Percentiles rank a stretch among this genome's conserved stretches.
These are phyloP conservation scores for Diaporthe amygdali DNA, from an alignment of 2,329 filamentous ascomycete genomes.

Conservation along the genomic window DNA sequence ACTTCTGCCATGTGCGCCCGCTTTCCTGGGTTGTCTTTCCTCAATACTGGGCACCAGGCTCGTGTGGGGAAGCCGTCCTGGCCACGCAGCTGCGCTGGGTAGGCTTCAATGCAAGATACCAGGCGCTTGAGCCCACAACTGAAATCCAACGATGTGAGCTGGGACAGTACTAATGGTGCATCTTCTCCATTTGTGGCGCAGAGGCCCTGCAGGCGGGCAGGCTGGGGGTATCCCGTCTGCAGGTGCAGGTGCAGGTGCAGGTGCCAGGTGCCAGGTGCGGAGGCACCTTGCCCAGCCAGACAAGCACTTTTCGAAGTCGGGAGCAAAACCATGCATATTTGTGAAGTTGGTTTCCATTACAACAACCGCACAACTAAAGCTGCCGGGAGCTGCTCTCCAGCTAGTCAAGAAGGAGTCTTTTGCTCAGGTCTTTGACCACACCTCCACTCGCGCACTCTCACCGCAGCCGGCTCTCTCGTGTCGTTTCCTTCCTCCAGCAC, in stretches of 20 bases:
- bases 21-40: not conserved
- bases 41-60: not conserved
- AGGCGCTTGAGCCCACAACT: slow-evolving; percentile 9
- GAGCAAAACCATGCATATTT: slow-evolving; percentile 22
- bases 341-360: not conserved
- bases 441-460: not conserved
- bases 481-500: not conserved
- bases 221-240: slow-evolving; percentile 21
- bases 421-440: not conserved
- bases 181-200: slow-evolving; percentile 22
- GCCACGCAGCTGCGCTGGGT: not conserved
- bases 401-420: not conserved
- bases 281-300: slow-evolving; percentile 20
- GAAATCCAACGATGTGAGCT: slow-evolving; percentile 12
- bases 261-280: slow-evolving; percentile 12
- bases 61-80: slow-evolving; percentile 3
- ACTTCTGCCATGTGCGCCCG: not conserved
- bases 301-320: slow-evolving; percentile 15
- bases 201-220: slow-evolving; percentile 24
- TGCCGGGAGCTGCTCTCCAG: not conserved
- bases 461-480: not conserved
- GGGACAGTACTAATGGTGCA: slow-evolving; percentile 2
- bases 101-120: slow-evolving; percentile 22
- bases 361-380: not conserved
- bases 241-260: slow-evolving; percentile 23